Percentiles rank a stretch among this genome's conserved stretches.
Conservation (phyloP, 495 filamentous ascomycete species). For the Penicillium argentinense region DNA sequence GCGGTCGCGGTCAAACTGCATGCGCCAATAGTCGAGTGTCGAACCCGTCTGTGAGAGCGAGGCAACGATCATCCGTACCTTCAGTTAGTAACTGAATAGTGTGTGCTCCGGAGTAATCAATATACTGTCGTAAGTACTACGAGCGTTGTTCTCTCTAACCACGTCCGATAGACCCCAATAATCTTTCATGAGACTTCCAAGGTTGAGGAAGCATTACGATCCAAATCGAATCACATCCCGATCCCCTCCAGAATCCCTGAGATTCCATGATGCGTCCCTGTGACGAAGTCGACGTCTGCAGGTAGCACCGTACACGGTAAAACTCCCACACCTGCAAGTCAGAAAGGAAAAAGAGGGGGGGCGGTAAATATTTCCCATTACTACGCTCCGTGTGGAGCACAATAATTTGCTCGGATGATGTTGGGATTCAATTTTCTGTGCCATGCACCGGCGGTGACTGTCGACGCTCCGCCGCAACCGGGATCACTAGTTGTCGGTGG, state of each 20-base stretch:
- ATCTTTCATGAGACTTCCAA: too few relatives aligned
- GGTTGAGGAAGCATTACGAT: too few relatives aligned
- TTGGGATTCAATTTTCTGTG: slow-evolving; percentile 1
- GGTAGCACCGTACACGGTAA: slow-evolving; percentile 12
- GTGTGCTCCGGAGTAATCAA: too few relatives aligned
- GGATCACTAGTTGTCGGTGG: slow-evolving; percentile 15
- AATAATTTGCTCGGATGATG: slow-evolving; percentile 7
- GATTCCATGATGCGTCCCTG: slow-evolving; percentile 16
- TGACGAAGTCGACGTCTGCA: slow-evolving; percentile 10
- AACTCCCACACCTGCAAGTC: background rate
- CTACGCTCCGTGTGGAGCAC: slow-evolving; percentile 19
- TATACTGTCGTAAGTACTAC: too few relatives aligned
- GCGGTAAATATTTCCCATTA: slow-evolving; percentile 3
- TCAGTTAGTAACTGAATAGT: background rate
- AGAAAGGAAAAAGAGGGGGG: background rate
- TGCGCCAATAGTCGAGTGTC: slow-evolving; percentile 27
- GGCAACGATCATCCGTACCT: slow-evolving; percentile 18
- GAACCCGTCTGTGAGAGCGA: slow-evolving; percentile 18
- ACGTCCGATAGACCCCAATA: too few relatives aligned
- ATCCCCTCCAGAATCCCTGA: background rate
- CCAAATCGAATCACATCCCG: too few relatives aligned
- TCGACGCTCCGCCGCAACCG: slow-evolving; percentile 23
- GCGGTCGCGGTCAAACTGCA: slow-evolving; percentile 26
- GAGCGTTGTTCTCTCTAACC: too few relatives aligned
- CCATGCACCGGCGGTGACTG: slow-evolving; percentile 8